Evolutionary conservation across 2,329 filamentous ascomycete species (phyloP).

Genomic region (Pezicula neosporulosa): DNA sequence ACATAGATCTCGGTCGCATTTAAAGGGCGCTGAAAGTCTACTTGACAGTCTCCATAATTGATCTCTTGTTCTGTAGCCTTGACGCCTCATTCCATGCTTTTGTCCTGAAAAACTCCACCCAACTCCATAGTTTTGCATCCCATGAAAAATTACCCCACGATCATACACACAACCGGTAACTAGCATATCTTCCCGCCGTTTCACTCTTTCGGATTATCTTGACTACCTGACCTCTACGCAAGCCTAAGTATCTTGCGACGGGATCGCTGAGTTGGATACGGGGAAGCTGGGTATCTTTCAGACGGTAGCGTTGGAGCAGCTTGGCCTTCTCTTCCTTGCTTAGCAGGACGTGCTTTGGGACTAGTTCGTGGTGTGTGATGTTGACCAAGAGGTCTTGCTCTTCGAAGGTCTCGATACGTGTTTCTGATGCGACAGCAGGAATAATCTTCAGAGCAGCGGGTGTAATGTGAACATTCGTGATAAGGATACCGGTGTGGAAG

Average conservation of each 20-base stretch:
- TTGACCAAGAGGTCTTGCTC: conserved; percentile 96
- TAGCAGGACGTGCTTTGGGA: conserved; percentile 88
- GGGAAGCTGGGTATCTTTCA: conserved; percentile 97
- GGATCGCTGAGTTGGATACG: conserved; percentile 89
- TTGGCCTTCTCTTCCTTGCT: conserved; percentile 86
- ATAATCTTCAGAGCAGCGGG: conserved; percentile 85
- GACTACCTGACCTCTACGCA: conserved; percentile 90
- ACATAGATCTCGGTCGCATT: too few species aligned
- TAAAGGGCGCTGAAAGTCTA: too few species aligned
- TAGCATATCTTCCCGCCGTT: conserved; percentile 93
- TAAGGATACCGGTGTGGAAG: conserved; percentile 87
- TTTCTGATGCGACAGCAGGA: conserved; percentile 69
- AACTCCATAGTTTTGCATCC: background rate
- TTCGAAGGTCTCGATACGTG: conserved; percentile 89
- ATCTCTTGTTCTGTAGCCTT: background rate
- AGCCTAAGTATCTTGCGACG: conserved; percentile 84
- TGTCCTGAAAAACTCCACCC: conserved; percentile 6
- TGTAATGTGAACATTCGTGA: conserved; percentile 79
- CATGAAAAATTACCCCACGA: background rate
- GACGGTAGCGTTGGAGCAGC: conserved; percentile 81
- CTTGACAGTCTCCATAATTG: too few species aligned
- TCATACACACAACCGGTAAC: conserved; percentile 74
- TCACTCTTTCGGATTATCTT: conserved; percentile 97
- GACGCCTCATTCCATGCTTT: conserved; percentile 18
- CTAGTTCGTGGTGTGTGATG: conserved; percentile 95